Evolutionary conservation across 2,329 filamentous ascomycete species (phyloP), one percentile per base, ranked within the genome.

Genomic region (Colletotrichum sp.): DNA sequence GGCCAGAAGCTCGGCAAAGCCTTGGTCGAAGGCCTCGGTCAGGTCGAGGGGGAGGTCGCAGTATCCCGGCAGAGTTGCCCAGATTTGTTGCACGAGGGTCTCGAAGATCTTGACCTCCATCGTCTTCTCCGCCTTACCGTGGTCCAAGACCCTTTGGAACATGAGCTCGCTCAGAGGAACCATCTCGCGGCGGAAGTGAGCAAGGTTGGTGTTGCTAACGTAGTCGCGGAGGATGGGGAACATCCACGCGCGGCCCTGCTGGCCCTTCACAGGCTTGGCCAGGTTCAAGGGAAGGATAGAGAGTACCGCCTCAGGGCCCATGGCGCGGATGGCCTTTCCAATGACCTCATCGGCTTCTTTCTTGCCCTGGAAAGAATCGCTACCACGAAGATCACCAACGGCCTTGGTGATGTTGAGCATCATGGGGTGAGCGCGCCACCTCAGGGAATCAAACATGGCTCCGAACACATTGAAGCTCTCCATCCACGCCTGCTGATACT

Each of bases 31-130:
- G 1, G 94, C 88, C 75, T 92, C 87, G 7, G 84, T 85, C 55
- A 96, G 81, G 80, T 99, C 97, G 43, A 98, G 84, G 2, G 97
- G 96, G 68, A 98, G 86, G 81, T 98, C 95, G 82, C 97, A 98
- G 85, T 98, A 99, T 2, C 97, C 97, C 0, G 97, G 96, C 18
- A 99, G 89, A 66, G 94, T 93, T 1, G 95, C 95, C 97, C 97
- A 99, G 55, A 96, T 96, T 81, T 99, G 97, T 78, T 97, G 94
- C 11, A 99, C 95, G 6, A 99, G 87, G 0, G 97, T 98, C 85
- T 99, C 96, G 81, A 97, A 99, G 73, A 99, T 97, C 87, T 99
- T 99, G 81, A 97, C 90, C 82, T 98, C 95, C 90, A 98, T 96
- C 0, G 95, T 97, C 88, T 98, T 98, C 80, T 96, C 94, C 16